Conservation (phyloP, 148 eudicot species). For the Vaccinium myrtillus region DNA sequence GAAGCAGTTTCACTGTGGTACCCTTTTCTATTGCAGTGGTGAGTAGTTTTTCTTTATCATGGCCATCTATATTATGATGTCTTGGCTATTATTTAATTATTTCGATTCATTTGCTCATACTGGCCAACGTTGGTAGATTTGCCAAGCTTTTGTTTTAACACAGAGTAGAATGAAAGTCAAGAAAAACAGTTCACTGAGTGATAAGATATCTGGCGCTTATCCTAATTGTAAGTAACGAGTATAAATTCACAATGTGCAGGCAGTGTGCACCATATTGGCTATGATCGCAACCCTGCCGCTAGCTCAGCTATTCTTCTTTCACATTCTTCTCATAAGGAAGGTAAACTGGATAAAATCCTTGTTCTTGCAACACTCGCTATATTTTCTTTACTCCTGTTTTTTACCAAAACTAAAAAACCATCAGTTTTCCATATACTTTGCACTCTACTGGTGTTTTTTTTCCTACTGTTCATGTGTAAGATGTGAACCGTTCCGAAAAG, state of each 20-base stretch:
- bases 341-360: slow-evolving; percentile 28
- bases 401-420: background rate
- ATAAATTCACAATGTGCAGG: slow-evolving; percentile 43
- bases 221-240: background rate
- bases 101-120: background rate
- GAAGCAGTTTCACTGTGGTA: slow-evolving; percentile 92
- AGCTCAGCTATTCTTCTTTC: slow-evolving; percentile 98
- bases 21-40: slow-evolving; percentile 97
- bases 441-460: background rate
- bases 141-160: background rate
- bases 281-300: slow-evolving; percentile 94
- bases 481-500: background rate
- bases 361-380: background rate
- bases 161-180: background rate
- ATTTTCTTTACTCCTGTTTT: background rate
- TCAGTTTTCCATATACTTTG: background rate
- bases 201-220: background rate
- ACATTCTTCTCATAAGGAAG: slow-evolving; percentile 95
- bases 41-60: slow-evolving; percentile 25
- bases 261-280: slow-evolving; percentile 81
- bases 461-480: background rate
- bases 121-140: background rate
- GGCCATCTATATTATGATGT: background rate
- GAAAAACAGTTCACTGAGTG: background rate
- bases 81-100: background rate